Base-by-base conservation (phyloP, 768 basidiomycete species). In the Trametes cinnabarina region DNA sequence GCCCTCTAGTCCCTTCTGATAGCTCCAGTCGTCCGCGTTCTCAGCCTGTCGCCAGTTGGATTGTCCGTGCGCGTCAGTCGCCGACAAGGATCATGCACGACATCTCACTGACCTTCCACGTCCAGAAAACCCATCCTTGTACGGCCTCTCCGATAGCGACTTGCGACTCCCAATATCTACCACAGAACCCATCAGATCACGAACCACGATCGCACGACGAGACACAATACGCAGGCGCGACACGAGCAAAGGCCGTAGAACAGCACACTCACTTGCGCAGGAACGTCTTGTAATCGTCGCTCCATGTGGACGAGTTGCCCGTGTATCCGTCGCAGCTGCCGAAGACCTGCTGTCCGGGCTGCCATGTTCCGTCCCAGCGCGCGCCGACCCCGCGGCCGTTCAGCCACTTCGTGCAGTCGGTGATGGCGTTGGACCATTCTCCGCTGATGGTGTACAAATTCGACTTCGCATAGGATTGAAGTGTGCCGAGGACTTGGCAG, bases 101-200 rank as follows among this genome's bases (percentile, higher is more conserved):
- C 44, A 20, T 32, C 28, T 8, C 14, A 63, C 78, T 23, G 47
- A 83, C 86, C 80, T 89, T 90, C 88, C 88, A 90, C 7, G 88
- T 83, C 87, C 87, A 89, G 62, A 79, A 88, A 4, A 87, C 75
- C 88, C 88, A 90, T 19, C 88, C 87, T 42, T 83, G 79, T 14
- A 85, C 79, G 32, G 75, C 76, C 72, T 93, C 91, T 20, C 87
- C 90, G 50, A 89, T 78, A 56, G 81, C 81, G 14, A 86, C 83
- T 71, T 93, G 92, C 4, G 84, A 85, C 66, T 94, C 91, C 80
- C 87, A 94, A 63, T 88, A 91, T 68, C 83, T 85, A 28, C 37
- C 32, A 19, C n/a, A 32, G 44, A n/a, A 11, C 22, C 15, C 4
- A 4, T 1, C 20, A 28, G 2, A 25, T 25, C 14, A 4, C 15